Percentiles rank a stretch among this genome's conserved stretches.
Evolutionary conservation across 257 asterid species (phyloP).

Genomic region (Plectranthus barbatus): DNA sequence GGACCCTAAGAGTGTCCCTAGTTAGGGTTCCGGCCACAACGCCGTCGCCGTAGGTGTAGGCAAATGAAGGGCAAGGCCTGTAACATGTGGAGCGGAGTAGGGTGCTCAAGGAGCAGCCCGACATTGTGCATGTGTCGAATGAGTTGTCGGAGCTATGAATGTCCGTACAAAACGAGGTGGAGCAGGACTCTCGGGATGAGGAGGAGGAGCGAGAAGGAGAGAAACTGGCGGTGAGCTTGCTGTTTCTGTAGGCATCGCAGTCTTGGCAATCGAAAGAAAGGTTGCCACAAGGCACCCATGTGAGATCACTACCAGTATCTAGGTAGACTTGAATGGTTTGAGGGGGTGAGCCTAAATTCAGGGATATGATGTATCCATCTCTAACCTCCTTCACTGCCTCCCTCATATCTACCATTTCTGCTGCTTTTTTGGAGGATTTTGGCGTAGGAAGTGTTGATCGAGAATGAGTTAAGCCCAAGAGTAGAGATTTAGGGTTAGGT

Average conservation of each 20-base stretch:
- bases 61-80: constrained; percentile 73
- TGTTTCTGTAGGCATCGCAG: constrained; percentile 35
- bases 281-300: constrained; percentile 78
- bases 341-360: constrained; percentile 61
- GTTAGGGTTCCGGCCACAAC: constrained; percentile 45
- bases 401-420: constrained; percentile 26
- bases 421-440: constrained; percentile 17
- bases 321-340: constrained; percentile 52
- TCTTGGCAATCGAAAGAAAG: constrained; percentile 57
- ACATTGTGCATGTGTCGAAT: constrained; percentile 43
- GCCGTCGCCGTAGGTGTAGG: constrained; percentile 67
- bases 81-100: constrained; percentile 36
- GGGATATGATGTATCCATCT: constrained; percentile 60
- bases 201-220: constrained; percentile 48
- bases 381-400: constrained; percentile 50
- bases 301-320: constrained; percentile 74
- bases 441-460: constrained; percentile 25
- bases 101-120: constrained; percentile 56
- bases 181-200: constrained; percentile 41
- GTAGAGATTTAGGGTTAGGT: constrained; percentile 23
- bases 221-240: constrained; percentile 28
- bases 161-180: constrained; percentile 32
- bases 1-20: constrained; percentile 47
- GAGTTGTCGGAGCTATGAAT: constrained; percentile 52
- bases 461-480: constrained; percentile 43